phyloP scores from a whole-genome alignment of 2,329 filamentous ascomycete species.

The Sclerotinia minor region DNA sequence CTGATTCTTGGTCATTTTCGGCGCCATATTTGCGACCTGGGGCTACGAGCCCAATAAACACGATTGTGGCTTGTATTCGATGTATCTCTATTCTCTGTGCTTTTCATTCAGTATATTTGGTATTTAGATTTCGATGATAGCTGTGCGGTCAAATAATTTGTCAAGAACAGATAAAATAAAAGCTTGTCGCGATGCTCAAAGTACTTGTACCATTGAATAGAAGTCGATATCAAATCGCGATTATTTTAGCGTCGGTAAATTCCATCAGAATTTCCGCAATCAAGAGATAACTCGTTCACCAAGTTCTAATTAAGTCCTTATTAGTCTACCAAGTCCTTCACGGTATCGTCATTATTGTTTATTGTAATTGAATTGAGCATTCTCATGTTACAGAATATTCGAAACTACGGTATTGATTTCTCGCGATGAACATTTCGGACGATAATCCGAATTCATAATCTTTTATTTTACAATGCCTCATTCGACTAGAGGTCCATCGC shows the following conservation, averaged over 20 bases:
- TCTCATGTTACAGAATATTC: conserved; percentile 26
- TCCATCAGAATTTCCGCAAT: conserved; percentile 17
- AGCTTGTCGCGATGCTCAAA: neutral
- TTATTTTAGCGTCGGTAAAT: conserved; percentile 32
- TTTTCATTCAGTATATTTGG: neutral
- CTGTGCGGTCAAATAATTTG: neutral
- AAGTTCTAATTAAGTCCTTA: neutral
- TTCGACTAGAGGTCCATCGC: conserved; percentile 45
- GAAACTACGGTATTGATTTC: conserved; percentile 26
- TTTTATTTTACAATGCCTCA: conserved; percentile 44
- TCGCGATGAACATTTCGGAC: conserved; percentile 17
- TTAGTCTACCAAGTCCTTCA: neutral
- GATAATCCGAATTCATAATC: conserved; percentile 7
- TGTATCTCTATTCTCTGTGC: neutral
- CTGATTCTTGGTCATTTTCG: conserved; percentile 91
- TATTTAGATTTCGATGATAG: neutral
- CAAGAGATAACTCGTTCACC: conserved; percentile 2
- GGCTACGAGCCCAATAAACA: conserved; percentile 30
- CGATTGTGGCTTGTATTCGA: neutral
- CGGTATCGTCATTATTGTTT: conserved; percentile 11
- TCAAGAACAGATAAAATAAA: neutral
- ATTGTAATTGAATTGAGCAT: conserved; percentile 16
- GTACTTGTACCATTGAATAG: conserved; percentile 15
- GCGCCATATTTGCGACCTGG: conserved; percentile 54
- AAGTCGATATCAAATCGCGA: conserved; percentile 32